Conservation (phyloP, 164 flowering plant genomes). For the Warburgia ugandensis region DNA sequence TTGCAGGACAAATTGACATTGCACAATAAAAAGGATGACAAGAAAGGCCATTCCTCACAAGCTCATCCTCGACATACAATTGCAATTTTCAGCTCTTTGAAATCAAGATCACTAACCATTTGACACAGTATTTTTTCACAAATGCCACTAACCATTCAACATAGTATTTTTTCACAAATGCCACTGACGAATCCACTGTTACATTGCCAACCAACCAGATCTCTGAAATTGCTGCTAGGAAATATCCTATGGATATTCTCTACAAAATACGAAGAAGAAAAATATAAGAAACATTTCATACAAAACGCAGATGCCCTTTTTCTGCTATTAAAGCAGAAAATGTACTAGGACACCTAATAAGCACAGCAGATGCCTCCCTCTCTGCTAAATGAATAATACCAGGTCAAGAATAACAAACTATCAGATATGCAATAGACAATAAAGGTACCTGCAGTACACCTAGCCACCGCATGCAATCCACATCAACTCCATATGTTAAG, state of each 20-base stretch:
- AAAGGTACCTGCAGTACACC: conserved; percentile 67
- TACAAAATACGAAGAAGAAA: conserved; percentile 13
- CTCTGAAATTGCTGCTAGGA: conserved; percentile 55
- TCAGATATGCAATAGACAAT: background rate
- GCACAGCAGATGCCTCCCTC: no score
- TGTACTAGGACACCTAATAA: no score
- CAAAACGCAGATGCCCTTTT: no score
- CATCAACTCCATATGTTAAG: conserved; percentile 67
- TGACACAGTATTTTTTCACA: conserved; percentile 49
- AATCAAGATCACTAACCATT: conserved; percentile 36
- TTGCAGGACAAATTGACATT: no score
- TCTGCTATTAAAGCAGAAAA: no score
- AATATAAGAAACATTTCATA: background rate
- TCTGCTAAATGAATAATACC: background rate
- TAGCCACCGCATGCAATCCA: conserved; percentile 51
- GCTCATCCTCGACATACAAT: no score
- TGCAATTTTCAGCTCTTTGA: background rate
- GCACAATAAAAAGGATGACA: no score
- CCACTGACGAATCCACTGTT: conserved; percentile 37
- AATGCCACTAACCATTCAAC: conserved; percentile 59
- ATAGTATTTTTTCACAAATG: conserved; percentile 53
- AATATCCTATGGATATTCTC: conserved; percentile 75
- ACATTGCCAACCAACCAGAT: conserved; percentile 50
- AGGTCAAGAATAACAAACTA: background rate
- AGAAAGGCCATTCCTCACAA: no score